phyloP scores from a whole-genome alignment of 805 yeast genomes.

The Candida nonsorbophila region DNA sequence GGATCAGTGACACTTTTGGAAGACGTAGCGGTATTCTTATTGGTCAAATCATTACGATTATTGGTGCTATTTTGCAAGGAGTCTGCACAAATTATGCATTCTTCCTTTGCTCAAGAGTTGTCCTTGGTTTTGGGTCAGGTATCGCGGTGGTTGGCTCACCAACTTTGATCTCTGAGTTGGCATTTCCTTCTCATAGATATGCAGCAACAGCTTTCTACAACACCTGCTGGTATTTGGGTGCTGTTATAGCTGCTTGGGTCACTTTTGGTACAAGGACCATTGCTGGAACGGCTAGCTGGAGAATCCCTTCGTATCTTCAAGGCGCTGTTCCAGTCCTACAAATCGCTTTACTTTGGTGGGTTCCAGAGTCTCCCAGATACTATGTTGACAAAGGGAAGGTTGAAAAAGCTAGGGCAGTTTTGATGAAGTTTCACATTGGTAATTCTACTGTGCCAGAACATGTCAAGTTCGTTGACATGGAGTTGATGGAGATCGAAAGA shows the following conservation, averaged over 20 bases:
- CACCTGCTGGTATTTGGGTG: constrained; percentile 50
- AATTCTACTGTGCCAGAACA: constrained; percentile 27
- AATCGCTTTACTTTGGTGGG: constrained; percentile 24
- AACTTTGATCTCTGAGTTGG: constrained; percentile 44
- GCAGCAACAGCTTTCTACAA: constrained; percentile 42
- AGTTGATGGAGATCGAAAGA: constrained; percentile 10
- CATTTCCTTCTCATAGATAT: constrained; percentile 43
- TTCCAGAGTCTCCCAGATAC: constrained; percentile 50
- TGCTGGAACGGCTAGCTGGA: constrained; percentile 30
- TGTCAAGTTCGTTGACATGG: constrained; percentile 6
- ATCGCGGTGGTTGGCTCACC: constrained; percentile 42
- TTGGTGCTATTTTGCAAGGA: constrained; percentile 37
- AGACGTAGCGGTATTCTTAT: constrained; percentile 24
- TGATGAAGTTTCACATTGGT: constrained; percentile 36
- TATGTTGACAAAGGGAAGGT: constrained; percentile 35
- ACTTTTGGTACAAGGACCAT: constrained; percentile 38
- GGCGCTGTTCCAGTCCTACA: constrained; percentile 44
- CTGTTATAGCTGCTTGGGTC: constrained; percentile 49
- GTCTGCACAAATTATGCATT: constrained; percentile 27
- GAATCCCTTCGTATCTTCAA: constrained; percentile 49
- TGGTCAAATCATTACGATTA: constrained; percentile 19
- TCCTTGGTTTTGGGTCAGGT: constrained; percentile 44
- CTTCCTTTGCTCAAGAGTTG: constrained; percentile 40
- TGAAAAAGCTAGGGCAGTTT: constrained; percentile 38
- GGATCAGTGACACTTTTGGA: constrained; percentile 31